Evolutionary conservation across 129 eudicot species (phyloP).

Genomic region (Ambrosia artemisiifolia): DNA sequence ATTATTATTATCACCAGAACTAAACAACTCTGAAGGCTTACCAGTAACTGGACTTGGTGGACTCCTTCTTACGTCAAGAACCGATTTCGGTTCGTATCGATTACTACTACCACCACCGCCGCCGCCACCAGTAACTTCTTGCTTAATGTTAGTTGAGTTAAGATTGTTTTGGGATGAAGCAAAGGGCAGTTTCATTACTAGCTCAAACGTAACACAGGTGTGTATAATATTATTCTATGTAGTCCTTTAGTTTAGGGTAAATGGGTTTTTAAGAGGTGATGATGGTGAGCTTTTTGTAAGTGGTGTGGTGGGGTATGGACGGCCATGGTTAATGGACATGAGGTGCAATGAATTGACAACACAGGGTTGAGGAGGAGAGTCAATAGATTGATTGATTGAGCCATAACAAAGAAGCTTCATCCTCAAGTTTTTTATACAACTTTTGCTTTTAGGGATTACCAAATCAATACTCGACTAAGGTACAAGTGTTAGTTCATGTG

Average conservation of each 20-base stretch:
- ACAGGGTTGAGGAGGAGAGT: slow-evolving; percentile 17
- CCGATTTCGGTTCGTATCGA: slow-evolving; percentile 93
- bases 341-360: slow-evolving; percentile 40
- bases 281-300: slow-evolving; percentile 57
- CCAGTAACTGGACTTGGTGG: slow-evolving; percentile 57
- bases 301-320: slow-evolving; percentile 38
- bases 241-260: background rate
- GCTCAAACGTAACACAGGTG: background rate
- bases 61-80: slow-evolving; percentile 74
- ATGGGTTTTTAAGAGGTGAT: slow-evolving; percentile 30
- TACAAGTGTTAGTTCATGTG: background rate
- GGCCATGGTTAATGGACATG: slow-evolving; percentile 37
- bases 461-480: background rate
- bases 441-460: slow-evolving; percentile 13
- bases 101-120: slow-evolving; percentile 15
- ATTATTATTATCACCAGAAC: background rate
- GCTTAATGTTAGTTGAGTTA: slow-evolving; percentile 21
- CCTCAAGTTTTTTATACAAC: slow-evolving; percentile 24
- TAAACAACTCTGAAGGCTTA: slow-evolving; percentile 21
- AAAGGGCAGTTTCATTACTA: slow-evolving; percentile 94
- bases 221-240: too few species aligned
- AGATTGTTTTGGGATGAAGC: slow-evolving; percentile 44
- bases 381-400: slow-evolving; percentile 33
- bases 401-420: slow-evolving; percentile 41
- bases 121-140: slow-evolving; percentile 11